A percentile compares a stretch with the other conserved stretches of the same genome.
phyloP scores from a whole-genome alignment of 1,284 basidiomycete species.

The Ustilago lituana region DNA sequence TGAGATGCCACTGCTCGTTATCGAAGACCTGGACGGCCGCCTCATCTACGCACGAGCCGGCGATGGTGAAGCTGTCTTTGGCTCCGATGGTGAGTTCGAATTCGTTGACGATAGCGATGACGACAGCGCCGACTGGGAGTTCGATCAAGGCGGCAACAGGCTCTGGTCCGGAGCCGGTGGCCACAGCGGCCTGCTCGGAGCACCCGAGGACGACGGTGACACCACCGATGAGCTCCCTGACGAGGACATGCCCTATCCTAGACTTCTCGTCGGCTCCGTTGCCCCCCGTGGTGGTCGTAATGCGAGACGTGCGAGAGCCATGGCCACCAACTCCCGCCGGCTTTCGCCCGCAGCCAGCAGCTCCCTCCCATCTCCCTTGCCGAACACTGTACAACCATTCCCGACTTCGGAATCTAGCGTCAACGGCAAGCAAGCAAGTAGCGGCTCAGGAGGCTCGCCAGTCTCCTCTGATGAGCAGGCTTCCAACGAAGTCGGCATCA shows the following conservation, averaged over 20 bases:
- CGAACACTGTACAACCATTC: constrained; percentile 10
- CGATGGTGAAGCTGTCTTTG: constrained; percentile 66
- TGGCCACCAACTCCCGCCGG: constrained; percentile 59
- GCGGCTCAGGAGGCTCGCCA: constrained; percentile 26
- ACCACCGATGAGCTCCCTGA: constrained; percentile 66
- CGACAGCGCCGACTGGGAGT: constrained; percentile 54
- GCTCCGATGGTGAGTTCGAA: constrained; percentile 67
- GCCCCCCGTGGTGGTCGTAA: constrained; percentile 63
- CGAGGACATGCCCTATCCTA: constrained; percentile 66
- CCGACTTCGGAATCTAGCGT: constrained; percentile 17
- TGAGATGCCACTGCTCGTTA: constrained; percentile 64
- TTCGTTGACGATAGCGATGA: constrained; percentile 64
- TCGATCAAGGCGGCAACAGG: constrained; percentile 42
- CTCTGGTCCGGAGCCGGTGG: constrained; percentile 15
- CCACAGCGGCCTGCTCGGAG: constrained; percentile 25
- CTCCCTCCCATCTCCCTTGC: constrained; percentile 39
- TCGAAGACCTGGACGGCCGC: constrained; percentile 66
- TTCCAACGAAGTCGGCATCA: constrained; percentile 46
- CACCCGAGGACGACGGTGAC: constrained; percentile 61
- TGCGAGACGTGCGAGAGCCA: constrained; percentile 60
- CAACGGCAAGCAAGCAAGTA: constrained; percentile 19
- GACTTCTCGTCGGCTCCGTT: constrained; percentile 64
- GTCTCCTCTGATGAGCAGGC: constrained; percentile 30
- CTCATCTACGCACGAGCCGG: constrained; percentile 66
- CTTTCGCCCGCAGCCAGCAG: constrained; percentile 52